These are phyloP conservation scores for Sinapis alba DNA, from an alignment of 441 rosid species.

Conservation along the genomic window DNA sequence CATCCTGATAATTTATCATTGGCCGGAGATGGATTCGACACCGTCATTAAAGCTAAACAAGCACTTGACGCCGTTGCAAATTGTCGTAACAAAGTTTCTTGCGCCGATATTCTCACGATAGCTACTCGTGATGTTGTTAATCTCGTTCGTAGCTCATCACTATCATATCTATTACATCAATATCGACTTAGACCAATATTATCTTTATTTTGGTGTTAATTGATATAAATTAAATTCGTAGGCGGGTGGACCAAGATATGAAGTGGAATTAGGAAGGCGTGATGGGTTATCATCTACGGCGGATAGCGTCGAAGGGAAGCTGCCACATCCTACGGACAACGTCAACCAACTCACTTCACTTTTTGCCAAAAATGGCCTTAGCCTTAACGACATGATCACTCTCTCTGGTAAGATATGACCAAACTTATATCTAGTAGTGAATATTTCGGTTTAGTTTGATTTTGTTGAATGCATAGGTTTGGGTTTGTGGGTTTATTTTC, in stretches of 20 bases:
- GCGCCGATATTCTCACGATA: slow-evolving; percentile 81
- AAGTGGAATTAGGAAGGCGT: slow-evolving; percentile 77
- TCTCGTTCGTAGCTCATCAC: slow-evolving; percentile 49
- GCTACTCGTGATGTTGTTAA: slow-evolving; percentile 79
- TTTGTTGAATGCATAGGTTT: no score
- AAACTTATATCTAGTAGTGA: not conserved
- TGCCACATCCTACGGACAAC: slow-evolving; percentile 64
- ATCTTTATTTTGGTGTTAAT: not conserved
- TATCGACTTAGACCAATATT: not conserved
- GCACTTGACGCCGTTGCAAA: slow-evolving; percentile 57
- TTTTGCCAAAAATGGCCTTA: slow-evolving; percentile 67
- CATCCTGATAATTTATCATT: slow-evolving; percentile 75
- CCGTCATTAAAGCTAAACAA: slow-evolving; percentile 77
- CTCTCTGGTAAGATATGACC: slow-evolving; percentile 58
- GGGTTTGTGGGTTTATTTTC: not conserved
- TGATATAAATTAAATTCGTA: slow-evolving; percentile 24
- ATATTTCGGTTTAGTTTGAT: not conserved
- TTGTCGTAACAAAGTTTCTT: slow-evolving; percentile 80
- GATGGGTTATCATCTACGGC: slow-evolving; percentile 73
- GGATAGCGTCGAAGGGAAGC: slow-evolving; percentile 56
- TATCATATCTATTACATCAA: not conserved
- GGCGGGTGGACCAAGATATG: slow-evolving; percentile 81
- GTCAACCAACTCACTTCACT: slow-evolving; percentile 59
- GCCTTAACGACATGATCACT: slow-evolving; percentile 84
- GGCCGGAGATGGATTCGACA: slow-evolving; percentile 93